These are phyloP conservation scores for Pseudogymnoascus sp. DNA, from an alignment of 2,329 filamentous ascomycete genomes.

Conservation along the genomic window DNA sequence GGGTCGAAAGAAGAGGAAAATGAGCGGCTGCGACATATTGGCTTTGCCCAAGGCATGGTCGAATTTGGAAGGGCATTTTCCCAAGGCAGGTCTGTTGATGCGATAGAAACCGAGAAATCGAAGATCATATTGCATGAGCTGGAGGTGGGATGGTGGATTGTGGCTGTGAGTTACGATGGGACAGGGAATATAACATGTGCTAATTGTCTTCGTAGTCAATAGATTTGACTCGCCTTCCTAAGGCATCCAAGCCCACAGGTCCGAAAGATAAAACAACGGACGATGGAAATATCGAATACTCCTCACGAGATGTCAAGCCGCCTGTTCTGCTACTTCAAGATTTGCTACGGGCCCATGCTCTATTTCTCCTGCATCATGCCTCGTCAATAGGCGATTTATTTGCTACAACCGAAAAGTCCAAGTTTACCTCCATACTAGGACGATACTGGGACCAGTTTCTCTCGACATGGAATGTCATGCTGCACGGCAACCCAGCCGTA, in stretches of 20 bases:
- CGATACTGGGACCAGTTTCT: slow-evolving; percentile 73
- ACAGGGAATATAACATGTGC: slow-evolving; percentile 17
- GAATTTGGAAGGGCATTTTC: slow-evolving; percentile 88
- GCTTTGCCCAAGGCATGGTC: slow-evolving; percentile 93
- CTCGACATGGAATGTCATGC: slow-evolving; percentile 77
- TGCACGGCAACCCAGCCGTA: slow-evolving; percentile 81
- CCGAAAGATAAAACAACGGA: slow-evolving; percentile 22
- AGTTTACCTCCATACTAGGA: slow-evolving; percentile 66
- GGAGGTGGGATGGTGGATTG: slow-evolving; percentile 89
- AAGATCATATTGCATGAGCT: slow-evolving; percentile 81
- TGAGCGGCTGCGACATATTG: slow-evolving; percentile 84
- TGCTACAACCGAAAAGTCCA: slow-evolving; percentile 54
- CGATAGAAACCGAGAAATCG: slow-evolving; percentile 85
- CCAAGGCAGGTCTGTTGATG: slow-evolving; percentile 67
- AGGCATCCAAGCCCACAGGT: slow-evolving; percentile 31
- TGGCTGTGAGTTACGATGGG: slow-evolving; percentile 60
- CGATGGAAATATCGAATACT: slow-evolving; percentile 61
- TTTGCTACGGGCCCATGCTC: slow-evolving; percentile 71
- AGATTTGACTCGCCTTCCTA: slow-evolving; percentile 61
- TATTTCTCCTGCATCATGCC: slow-evolving; percentile 85
- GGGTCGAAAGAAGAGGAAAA: slow-evolving; percentile 62
- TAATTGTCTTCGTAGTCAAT: slow-evolving; percentile 53
- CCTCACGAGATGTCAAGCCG: slow-evolving; percentile 82
- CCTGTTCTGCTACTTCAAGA: slow-evolving; percentile 72
- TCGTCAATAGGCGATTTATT: slow-evolving; percentile 66